phyloP scores from a whole-genome alignment of 495 filamentous ascomycete genomes.

The Tuber borchii region DNA sequence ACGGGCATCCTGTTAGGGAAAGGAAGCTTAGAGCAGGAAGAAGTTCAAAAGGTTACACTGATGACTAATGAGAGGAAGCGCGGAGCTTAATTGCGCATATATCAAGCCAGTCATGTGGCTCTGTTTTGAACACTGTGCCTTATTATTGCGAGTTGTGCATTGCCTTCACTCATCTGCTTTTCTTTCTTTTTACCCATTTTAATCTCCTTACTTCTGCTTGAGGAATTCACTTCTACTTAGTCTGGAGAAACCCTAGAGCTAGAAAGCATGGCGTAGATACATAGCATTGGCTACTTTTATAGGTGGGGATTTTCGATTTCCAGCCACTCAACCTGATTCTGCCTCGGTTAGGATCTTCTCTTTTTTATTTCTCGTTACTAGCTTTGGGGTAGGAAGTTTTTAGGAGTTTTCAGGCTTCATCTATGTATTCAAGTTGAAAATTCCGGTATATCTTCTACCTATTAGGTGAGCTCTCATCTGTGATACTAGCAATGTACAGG shows the following conservation, averaged over 20 bases:
- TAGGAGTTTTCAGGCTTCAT: not conserved
- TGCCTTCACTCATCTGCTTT: not conserved
- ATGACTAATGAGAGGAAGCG: conserved; percentile 43
- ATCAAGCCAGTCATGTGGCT: not conserved
- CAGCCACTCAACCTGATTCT: not conserved
- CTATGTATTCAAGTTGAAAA: not conserved
- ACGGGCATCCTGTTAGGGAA: not conserved
- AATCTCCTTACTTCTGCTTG: not conserved
- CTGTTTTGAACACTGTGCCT: not conserved
- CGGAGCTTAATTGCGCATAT: conserved; percentile 27
- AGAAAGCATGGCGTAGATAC: not conserved
- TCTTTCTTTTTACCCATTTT: not conserved
- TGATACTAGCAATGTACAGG: not conserved
- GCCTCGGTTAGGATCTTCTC: not conserved
- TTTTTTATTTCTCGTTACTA: not conserved
- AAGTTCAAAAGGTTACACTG: conserved; percentile 11
- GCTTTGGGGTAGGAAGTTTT: not conserved
- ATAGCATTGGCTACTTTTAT: not conserved
- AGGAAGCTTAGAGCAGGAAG: conserved; percentile 3
- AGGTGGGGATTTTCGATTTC: not conserved
- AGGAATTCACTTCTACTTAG: not conserved
- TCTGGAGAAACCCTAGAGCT: not conserved
- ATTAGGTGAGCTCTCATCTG: not conserved
- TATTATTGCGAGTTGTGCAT: not conserved
- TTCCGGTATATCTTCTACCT: not conserved